Conservation (phyloP, 108 stramenopile species). For the Pinguiococcus pyrenoidosus region DNA sequence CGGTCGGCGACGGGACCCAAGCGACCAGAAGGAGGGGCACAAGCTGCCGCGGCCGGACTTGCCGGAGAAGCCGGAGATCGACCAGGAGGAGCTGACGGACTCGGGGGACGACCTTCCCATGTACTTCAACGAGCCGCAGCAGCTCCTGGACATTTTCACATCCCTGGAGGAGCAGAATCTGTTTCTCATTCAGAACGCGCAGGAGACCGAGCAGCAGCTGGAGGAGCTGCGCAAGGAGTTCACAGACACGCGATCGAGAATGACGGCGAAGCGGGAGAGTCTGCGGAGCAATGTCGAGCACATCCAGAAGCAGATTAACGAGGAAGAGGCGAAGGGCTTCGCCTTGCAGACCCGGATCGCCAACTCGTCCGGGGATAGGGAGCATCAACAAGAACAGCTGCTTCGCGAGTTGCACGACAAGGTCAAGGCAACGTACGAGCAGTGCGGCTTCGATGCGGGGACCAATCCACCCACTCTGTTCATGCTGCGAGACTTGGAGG, state of each 20-base stretch:
- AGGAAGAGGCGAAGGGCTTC: slow-evolving; percentile 32
- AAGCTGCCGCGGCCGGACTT: neutral
- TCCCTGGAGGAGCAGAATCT: slow-evolving; percentile 49
- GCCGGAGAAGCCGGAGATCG: slow-evolving; percentile 14
- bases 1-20: no score
- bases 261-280: slow-evolving; percentile 31
- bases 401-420: slow-evolving; percentile 30
- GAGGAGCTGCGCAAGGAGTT: slow-evolving; percentile 46
- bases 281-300: slow-evolving; percentile 16
- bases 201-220: slow-evolving; percentile 47
- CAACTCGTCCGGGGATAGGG: slow-evolving; percentile 23
- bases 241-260: slow-evolving; percentile 22
- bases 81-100: slow-evolving; percentile 33
- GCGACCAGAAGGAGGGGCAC: no score
- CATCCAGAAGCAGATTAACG: slow-evolving; percentile 22
- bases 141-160: slow-evolving; percentile 45
- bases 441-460: slow-evolving; percentile 38
- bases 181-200: slow-evolving; percentile 52
- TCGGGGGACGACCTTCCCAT: slow-evolving; percentile 50
- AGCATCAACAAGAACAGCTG: slow-evolving; percentile 38
- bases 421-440: slow-evolving; percentile 40
- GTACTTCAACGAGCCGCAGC: slow-evolving; percentile 47
- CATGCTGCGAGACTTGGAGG: slow-evolving; percentile 47
- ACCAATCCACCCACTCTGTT: slow-evolving; percentile 37
- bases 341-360: slow-evolving; percentile 28